phyloP scores from a whole-genome alignment of 2,329 filamentous ascomycete genomes.

The Zymoseptoria crescenta region DNA sequence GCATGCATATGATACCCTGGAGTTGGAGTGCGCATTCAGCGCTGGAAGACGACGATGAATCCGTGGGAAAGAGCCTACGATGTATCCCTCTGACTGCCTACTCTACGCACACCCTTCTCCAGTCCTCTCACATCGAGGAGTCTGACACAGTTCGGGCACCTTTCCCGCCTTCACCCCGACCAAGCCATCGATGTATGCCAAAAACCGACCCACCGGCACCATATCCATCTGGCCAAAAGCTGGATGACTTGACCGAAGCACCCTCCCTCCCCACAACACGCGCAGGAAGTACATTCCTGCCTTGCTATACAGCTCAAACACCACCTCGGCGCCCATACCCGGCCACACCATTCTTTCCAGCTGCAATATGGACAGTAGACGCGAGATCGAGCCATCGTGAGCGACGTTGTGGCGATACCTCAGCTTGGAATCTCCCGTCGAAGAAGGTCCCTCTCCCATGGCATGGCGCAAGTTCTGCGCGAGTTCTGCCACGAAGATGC shows the following conservation, averaged over 20 bases:
- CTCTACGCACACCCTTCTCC: neutral
- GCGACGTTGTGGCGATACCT: conserved; percentile 70
- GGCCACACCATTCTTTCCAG: conserved; percentile 74
- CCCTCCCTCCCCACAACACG: conserved; percentile 62
- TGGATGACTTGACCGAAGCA: conserved; percentile 61
- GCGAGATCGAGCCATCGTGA: conserved; percentile 66
- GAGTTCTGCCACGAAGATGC: conserved; percentile 68
- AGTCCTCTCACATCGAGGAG: neutral
- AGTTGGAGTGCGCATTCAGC: too few species aligned
- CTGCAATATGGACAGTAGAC: conserved; percentile 63
- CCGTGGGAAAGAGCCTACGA: too few species aligned
- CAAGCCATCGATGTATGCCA: conserved; percentile 65
- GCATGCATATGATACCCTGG: too few species aligned
- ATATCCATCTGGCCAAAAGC: conserved; percentile 62
- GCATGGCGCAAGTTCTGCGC: conserved; percentile 52
- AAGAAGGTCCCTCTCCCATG: conserved; percentile 36
- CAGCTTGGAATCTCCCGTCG: conserved; percentile 21
- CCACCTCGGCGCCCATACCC: conserved; percentile 70
- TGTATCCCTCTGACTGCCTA: neutral
- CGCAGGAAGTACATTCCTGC: conserved; percentile 47
- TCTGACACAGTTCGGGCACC: conserved; percentile 33
- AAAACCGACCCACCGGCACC: conserved; percentile 56
- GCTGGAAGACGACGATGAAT: too few species aligned
- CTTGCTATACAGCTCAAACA: conserved; percentile 63
- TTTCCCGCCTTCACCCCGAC: conserved; percentile 47